Evolutionary conservation across 1,139 yeast genomes (phyloP).

Genomic region (Debaryomyces sp.): DNA sequence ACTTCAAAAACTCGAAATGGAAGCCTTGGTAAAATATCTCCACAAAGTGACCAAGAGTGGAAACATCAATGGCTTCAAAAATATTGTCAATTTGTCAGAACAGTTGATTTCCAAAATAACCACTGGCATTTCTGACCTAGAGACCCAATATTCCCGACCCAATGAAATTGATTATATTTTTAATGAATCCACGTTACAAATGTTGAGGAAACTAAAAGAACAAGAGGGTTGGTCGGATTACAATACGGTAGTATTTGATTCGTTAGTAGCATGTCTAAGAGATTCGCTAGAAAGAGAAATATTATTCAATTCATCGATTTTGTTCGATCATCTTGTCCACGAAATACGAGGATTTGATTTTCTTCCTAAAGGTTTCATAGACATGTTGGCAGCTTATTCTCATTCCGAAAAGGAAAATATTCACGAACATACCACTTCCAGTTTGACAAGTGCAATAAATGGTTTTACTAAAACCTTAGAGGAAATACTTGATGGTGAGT

Average conservation of each 20-base stretch:
- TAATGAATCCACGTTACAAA: conserved; percentile 42
- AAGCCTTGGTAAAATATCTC: conserved; percentile 23
- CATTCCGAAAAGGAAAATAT: conserved; percentile 5
- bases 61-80: conserved; percentile 6
- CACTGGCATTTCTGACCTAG: conserved; percentile 45
- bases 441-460: conserved; percentile 10
- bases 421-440: background rate
- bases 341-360: conserved; percentile 29
- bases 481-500: conserved; percentile 39
- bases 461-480: conserved; percentile 24
- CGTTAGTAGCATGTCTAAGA: conserved; percentile 41
- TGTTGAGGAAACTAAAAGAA: conserved; percentile 48
- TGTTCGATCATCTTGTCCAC: conserved; percentile 43
- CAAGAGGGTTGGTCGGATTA: conserved; percentile 56
- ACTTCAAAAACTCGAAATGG: conserved; percentile 43
- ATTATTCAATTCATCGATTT: conserved; percentile 54
- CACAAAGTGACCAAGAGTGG: conserved; percentile 5
- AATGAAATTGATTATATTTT: conserved; percentile 56
- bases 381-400: conserved; percentile 8
- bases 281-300: conserved; percentile 56
- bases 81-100: conserved; percentile 25
- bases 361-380: conserved; percentile 20
- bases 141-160: conserved; percentile 48
- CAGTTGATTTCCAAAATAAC: conserved; percentile 28
- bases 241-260: conserved; percentile 46